A percentile compares a stretch with the other conserved stretches of the same genome.
phyloP scores from a whole-genome alignment of 495 filamentous ascomycete species.

The Xylaria grammica region DNA sequence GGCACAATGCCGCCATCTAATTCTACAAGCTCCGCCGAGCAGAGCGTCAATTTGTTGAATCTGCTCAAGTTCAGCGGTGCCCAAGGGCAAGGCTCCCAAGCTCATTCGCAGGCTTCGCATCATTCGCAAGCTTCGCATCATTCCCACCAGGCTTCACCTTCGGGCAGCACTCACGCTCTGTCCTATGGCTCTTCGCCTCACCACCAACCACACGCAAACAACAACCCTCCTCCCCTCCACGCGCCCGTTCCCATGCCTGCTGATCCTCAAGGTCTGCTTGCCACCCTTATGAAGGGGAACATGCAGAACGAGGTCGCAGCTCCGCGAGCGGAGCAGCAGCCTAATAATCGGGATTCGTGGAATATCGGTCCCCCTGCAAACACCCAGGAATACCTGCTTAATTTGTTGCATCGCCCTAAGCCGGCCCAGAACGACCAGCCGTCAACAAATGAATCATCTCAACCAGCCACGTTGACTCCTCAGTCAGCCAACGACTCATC shows the following conservation, averaged over 20 bases:
- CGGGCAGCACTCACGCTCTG: slow-evolving; percentile 21
- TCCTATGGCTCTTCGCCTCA: slow-evolving; percentile 26
- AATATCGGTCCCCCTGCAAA: slow-evolving; percentile 49
- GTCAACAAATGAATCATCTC: slow-evolving; percentile 44
- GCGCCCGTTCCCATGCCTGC: slow-evolving; percentile 52
- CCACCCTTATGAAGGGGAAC: slow-evolving; percentile 57
- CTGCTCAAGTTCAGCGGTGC: slow-evolving; percentile 81
- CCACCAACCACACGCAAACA: slow-evolving; percentile 23
- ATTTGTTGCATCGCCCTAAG: slow-evolving; percentile 60
- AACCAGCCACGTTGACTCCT: slow-evolving; percentile 46
- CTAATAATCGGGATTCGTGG: slow-evolving; percentile 38
- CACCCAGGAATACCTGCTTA: slow-evolving; percentile 59
- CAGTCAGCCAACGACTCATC: slow-evolving; percentile 41
- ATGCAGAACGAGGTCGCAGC: slow-evolving; percentile 41
- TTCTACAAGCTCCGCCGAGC: slow-evolving; percentile 54
- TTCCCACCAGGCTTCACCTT: no score
- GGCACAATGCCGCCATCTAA: slow-evolving; percentile 41
- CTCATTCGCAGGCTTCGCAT: slow-evolving; percentile 32
- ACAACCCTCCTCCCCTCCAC: slow-evolving; percentile 46
- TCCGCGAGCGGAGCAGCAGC: slow-evolving; percentile 40
- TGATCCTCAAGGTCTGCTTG: slow-evolving; percentile 56
- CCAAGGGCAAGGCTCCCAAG: slow-evolving; percentile 36
- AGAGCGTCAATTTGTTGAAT: slow-evolving; percentile 77
- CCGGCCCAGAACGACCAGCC: slow-evolving; percentile 52
- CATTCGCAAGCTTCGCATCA: slow-evolving; percentile 33